Base-by-base conservation (phyloP, 257 asterid species). In the Solanum chmielewskii region DNA sequence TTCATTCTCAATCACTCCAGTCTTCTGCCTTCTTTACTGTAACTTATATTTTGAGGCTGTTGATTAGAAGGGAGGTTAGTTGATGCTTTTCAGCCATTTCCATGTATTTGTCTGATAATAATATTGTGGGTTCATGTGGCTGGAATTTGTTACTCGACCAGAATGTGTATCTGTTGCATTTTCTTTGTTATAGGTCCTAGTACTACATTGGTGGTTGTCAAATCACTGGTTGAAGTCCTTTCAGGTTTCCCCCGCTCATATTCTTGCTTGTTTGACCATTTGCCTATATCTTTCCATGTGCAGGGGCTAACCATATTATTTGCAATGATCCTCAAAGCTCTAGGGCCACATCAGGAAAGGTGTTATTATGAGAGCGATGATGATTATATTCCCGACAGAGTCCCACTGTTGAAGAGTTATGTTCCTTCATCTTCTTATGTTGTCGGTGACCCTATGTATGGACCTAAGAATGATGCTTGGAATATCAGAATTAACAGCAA, bases 341-440 rank as follows among this genome's bases (percentile, higher is more conserved):
- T 95, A 89, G 98, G 98, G 89, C 94, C 99, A 86, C 91, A 93
- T 89, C 70, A 90, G 59, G 98, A 93, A 91, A 95, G 93, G 85
- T 94, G 90, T 91, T 95, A 95, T 87, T 97, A 95, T 88, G 99
- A 94, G 88, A 97, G 99, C 87, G 99, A 95, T 90, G 99, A 97
- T 88, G 99, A 97, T 33, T 93, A 93, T 81, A 88, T 83, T 29
- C 97, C 97, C 14, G 98, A 94, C 84, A 89, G 99, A 92, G 98
- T 93, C 77, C 99, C 99, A 31, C 93, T 97, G 68, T 92, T 97
- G 91, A 94, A 93, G 92, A 91, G 89, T 85, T 97, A 97, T 89
- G 98, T 87, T 78, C 96, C 98, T 62, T 88, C 94, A 25, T 90
- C 93, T 78, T 85, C 98, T 77, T 92, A 92, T 92, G 96, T 76